Evolutionary conservation across 805 yeast species (phyloP), one percentile per base, ranked within the genome.

Genomic region (Hanseniaspora lachancei): DNA sequence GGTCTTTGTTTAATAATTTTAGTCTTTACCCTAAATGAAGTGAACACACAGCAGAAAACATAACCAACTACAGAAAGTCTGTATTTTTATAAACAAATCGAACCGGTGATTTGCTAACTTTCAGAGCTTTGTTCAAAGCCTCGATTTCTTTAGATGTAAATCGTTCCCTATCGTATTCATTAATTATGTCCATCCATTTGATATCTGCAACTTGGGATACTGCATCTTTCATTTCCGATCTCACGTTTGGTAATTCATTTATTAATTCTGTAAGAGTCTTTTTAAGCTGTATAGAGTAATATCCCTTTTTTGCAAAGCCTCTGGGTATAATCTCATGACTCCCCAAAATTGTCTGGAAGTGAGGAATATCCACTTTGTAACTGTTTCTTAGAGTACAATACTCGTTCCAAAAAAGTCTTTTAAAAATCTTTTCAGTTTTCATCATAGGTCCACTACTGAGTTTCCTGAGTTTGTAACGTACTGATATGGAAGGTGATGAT

Each of bases 261-360:
- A 54, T 20, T 66, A 55, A 9, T 63, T 55, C 1, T 57, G 44
- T 6, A 54, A 57, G 38, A 64, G 18, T 41, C 6, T 27, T 23
- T 21, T 53, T 46, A 2, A 46, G 6, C 7, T 38, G 60, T 50
- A 60, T 66, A 20, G 60, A 51, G 57, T 67, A 68, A 39, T 59
- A 58, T 3, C 71, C 71, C 55, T 67, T 70, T 49, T 66, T 67
- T 6, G 69, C 65, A 4, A 61, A 54, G 0, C 67, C 67, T 9
- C 20, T 34, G 0, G 34, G n/a, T 9, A 36, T 29, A 24, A 46
- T 32, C 38, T 27, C 55, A 48, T 27, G 61, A 53, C 35, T 62
- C 48, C 8, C 63, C 12, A 21, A 24, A 7, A 55, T 29, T 10
- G 47, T 16, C 20, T 58, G 55, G 20, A 58, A 27, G 16, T 41